Evolutionary conservation across 768 basidiomycete genomes (phyloP).

Genomic region (Termitomyces sp.): DNA sequence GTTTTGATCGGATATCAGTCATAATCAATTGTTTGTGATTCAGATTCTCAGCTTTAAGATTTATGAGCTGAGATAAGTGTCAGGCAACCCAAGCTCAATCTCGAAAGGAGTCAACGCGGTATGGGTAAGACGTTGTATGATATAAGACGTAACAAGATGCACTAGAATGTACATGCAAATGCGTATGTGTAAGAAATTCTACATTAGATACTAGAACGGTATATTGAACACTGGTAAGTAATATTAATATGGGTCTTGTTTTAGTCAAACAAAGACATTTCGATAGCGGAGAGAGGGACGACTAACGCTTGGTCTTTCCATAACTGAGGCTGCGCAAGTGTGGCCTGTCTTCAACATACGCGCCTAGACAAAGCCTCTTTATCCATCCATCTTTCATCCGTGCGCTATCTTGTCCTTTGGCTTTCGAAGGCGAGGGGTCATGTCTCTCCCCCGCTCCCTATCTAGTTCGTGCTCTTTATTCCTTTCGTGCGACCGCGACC

Average conservation of each 20-base stretch:
- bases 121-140: too few relatives aligned
- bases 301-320: not conserved
- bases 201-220: not conserved
- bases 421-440: not conserved
- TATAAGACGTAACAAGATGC: not conserved
- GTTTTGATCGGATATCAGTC: too few relatives aligned
- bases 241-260: not conserved
- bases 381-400: not conserved
- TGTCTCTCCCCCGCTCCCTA: not conserved
- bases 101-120: too few relatives aligned
- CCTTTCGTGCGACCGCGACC: not conserved
- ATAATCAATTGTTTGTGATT: too few relatives aligned
- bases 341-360: too few relatives aligned
- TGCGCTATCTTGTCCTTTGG: not conserved
- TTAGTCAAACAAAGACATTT: too few relatives aligned
- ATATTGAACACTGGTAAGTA: not conserved
- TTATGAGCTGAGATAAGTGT: too few relatives aligned
- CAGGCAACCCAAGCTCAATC: too few relatives aligned
- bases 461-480: not conserved
- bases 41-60: too few relatives aligned
- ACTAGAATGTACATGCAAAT: not conserved
- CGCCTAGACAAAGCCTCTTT: too few relatives aligned
- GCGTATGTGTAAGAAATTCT: not conserved
- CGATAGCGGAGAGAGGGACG: not conserved
- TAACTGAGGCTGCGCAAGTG: too few relatives aligned